A percentile compares a stretch with the other conserved stretches of the same genome.
phyloP scores from a whole-genome alignment of 2,329 filamentous ascomycete species.

The Fusarium oligoseptatum region DNA sequence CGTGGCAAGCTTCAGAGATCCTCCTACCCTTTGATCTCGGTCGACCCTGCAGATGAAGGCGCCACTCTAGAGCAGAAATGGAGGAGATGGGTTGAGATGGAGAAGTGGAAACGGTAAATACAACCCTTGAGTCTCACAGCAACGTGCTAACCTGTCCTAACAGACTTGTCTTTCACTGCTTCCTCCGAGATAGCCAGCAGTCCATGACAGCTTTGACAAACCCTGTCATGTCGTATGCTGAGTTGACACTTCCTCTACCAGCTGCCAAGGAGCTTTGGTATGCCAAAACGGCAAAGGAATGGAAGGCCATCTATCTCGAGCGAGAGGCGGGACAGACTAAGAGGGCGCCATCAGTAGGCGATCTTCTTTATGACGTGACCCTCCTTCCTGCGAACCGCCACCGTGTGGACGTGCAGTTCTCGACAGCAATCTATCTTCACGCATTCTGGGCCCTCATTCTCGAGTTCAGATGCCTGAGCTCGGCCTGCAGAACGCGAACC shows the following conservation, averaged over 20 bases:
- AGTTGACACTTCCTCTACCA: conserved; percentile 75
- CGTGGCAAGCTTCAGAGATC: conserved; percentile 70
- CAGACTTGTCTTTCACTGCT: conserved; percentile 74
- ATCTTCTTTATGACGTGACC: conserved; percentile 69
- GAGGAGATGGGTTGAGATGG: conserved; percentile 72
- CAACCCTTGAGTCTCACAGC: neutral
- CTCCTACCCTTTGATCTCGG: conserved; percentile 64
- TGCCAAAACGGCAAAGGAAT: conserved; percentile 72
- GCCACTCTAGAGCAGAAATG: conserved; percentile 73
- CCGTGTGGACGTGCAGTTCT: conserved; percentile 68
- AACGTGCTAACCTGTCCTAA: conserved; percentile 23
- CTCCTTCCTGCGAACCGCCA: conserved; percentile 63
- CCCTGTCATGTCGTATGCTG: conserved; percentile 76
- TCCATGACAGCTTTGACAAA: conserved; percentile 76
- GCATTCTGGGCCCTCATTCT: conserved; percentile 75
- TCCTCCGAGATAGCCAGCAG: conserved; percentile 74
- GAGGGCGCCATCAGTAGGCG: conserved; percentile 65
- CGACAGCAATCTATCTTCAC: conserved; percentile 72
- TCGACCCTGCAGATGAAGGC: conserved; percentile 67
- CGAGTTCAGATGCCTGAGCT: conserved; percentile 73
- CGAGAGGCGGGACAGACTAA: conserved; percentile 53
- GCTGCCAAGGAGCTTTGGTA: conserved; percentile 74
- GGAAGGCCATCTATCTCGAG: conserved; percentile 72
- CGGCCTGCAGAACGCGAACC: conserved; percentile 61
- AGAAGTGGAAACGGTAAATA: conserved; percentile 73